Evolutionary conservation across 306 rosid genomes (phyloP).

Genomic region (Medicago ruthenica): DNA sequence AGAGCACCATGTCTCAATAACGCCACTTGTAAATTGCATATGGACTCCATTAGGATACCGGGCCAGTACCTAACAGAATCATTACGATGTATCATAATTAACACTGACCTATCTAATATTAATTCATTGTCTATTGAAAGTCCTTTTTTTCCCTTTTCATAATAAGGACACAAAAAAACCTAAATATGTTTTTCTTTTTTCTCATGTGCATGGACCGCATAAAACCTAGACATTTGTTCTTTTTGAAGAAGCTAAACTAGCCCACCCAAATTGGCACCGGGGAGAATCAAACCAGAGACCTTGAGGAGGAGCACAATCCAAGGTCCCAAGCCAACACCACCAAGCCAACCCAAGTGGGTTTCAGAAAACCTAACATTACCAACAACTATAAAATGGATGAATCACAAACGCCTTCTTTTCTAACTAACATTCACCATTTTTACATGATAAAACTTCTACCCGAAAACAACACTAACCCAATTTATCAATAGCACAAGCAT

Average conservation of each 20-base stretch:
- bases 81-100: neutral
- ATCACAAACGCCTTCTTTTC: neutral
- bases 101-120: conserved; percentile 13
- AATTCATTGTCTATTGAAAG: neutral
- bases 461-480: neutral
- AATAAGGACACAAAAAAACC: too few relatives aligned
- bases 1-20: conserved; percentile 8
- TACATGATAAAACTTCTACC: neutral
- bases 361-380: too few relatives aligned
- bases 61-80: neutral
- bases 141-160: neutral
- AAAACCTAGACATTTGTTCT: too few relatives aligned
- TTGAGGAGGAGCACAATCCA: too few relatives aligned
- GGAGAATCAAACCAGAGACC: too few relatives aligned
- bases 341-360: too few relatives aligned
- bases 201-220: too few relatives aligned
- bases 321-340: too few relatives aligned
- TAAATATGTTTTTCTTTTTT: too few relatives aligned
- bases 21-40: neutral
- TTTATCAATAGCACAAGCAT: conserved; percentile 24
- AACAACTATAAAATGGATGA: neutral
- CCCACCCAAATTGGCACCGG: too few relatives aligned
- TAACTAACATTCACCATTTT: conserved; percentile 15
- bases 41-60: neutral
- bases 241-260: too few relatives aligned